Conservation (phyloP, 2,329 filamentous ascomycete genomes). For the Epichloe coenophiala region DNA sequence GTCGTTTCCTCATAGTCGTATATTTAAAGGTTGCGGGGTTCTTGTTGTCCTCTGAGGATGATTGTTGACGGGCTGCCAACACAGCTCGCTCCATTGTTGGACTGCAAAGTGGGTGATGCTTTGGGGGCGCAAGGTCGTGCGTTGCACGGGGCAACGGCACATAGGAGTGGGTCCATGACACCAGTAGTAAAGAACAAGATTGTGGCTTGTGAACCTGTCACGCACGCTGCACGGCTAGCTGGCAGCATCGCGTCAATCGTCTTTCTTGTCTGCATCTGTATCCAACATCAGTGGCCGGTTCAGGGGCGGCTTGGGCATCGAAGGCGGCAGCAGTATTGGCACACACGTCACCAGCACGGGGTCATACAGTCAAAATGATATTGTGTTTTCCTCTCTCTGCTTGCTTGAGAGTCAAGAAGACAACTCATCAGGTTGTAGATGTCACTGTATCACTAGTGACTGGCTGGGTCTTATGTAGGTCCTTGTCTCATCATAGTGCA, state of each 20-base stretch:
- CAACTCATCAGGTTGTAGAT: too few species aligned
- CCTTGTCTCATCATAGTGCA: too few species aligned
- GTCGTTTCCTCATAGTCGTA: constrained; percentile 4
- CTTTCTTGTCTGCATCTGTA: not conserved
- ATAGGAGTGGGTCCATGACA: not conserved
- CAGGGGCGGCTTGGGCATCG: not conserved
- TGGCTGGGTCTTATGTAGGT: too few species aligned
- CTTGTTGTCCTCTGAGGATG: not conserved
- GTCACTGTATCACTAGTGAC: too few species aligned
- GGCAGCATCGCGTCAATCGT: not conserved
- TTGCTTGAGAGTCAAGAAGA: too few species aligned
- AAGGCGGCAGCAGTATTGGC: not conserved
- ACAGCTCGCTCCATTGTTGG: constrained; percentile 1
- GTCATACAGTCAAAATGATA: too few species aligned
- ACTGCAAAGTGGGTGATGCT: constrained; percentile 3
- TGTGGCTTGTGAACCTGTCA: not conserved
- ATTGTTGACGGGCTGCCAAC: constrained; percentile 3
- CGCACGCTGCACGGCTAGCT: not conserved
- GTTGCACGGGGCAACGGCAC: constrained; percentile 8
- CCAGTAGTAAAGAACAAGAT: not conserved
- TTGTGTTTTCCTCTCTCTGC: too few species aligned
- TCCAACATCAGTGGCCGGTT: not conserved
- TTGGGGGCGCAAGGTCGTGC: not conserved
- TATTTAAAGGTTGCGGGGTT: not conserved
- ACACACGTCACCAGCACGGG: too few species aligned